Percentiles rank a stretch among this genome's conserved stretches.
Evolutionary conservation across 2,329 filamentous ascomycete genomes (phyloP).

Genomic region (Cercospora janseana): DNA sequence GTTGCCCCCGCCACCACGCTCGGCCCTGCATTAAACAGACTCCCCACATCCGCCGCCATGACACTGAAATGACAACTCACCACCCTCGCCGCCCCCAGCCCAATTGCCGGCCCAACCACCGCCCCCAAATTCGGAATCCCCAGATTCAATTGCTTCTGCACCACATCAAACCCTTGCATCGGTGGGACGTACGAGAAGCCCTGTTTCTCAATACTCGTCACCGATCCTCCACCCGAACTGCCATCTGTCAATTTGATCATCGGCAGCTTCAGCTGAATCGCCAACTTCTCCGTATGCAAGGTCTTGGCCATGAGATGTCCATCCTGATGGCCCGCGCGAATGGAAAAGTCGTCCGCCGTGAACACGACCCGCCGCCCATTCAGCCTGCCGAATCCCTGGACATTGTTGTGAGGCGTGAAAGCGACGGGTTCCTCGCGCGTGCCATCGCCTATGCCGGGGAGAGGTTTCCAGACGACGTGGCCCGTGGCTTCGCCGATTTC

Average conservation of each 20-base stretch:
- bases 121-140: constrained; percentile 65
- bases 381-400: constrained; percentile 54
- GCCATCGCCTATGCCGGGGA: constrained; percentile 37
- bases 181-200: constrained; percentile 62
- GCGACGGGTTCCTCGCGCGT: constrained; percentile 49
- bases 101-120: constrained; percentile 62
- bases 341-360: constrained; percentile 63
- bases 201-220: constrained; percentile 56
- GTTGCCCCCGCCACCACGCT: constrained; percentile 62
- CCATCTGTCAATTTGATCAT: constrained; percentile 66
- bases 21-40: constrained; percentile 63
- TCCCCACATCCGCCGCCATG: constrained; percentile 63
- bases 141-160: constrained; percentile 56
- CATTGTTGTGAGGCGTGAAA: constrained; percentile 61
- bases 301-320: constrained; percentile 57
- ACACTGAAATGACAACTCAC: constrained; percentile 64
- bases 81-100: constrained; percentile 61
- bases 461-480: constrained; percentile 57
- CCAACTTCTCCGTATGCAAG: constrained; percentile 61
- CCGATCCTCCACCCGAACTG: constrained; percentile 60
- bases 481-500: constrained; percentile 62
- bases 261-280: constrained; percentile 56
- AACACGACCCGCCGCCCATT: constrained; percentile 56
- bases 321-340: constrained; percentile 64
- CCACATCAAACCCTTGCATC: constrained; percentile 55